Evolutionary conservation across 176 grass and related monocot genomes (phyloP), one percentile per base, ranked within the genome.

Genomic region (Triticum timopheevii): DNA sequence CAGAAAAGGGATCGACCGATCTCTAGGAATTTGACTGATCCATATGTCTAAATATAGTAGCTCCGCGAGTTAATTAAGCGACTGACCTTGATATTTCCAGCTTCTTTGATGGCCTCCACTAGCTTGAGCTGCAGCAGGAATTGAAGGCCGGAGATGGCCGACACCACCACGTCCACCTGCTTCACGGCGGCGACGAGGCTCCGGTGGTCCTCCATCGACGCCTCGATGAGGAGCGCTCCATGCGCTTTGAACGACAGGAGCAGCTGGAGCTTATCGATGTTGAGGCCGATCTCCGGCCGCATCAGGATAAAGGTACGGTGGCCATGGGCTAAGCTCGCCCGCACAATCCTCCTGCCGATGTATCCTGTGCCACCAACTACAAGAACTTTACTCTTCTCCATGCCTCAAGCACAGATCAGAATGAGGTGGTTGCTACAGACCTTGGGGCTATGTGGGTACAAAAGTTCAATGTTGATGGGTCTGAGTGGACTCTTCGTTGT

Each of bases 41-140:
- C 69, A 24, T 47, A 45, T 44, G 44, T 74, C 39, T 2, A 40
- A 47, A 73, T 25, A 12, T 15, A 30, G 23, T 23, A 47, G n/a
- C 15, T 45, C 25, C 15, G 28, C 2, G 73, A 17, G 42, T 39
- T 22, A 72, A 10, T 16, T 30, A 76, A 75, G 40, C 40, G 23
- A 76, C 73, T 0, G 13, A 95, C 91, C 91, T 95, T 91, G 45
- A 93, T 38, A 54, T 89, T 95, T 35, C 91, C 89, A 6, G 88
- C 94, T 63, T 84, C 82, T 84, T 93, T 93, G 50, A 97, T 97
- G 0, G 92, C 94, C 67, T 92, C 79, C 15, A 97, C 82, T 24
- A 97, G 88, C 63, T 88, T 92, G 74, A 89, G 88, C 73, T 97
- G 94, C 42, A 74, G 20, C 13, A 25, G 22, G 11, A 85, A 19